Evolutionary conservation across 371 early-diverging fungal species (phyloP).

Genomic region (Rhizopus arrhizus): DNA sequence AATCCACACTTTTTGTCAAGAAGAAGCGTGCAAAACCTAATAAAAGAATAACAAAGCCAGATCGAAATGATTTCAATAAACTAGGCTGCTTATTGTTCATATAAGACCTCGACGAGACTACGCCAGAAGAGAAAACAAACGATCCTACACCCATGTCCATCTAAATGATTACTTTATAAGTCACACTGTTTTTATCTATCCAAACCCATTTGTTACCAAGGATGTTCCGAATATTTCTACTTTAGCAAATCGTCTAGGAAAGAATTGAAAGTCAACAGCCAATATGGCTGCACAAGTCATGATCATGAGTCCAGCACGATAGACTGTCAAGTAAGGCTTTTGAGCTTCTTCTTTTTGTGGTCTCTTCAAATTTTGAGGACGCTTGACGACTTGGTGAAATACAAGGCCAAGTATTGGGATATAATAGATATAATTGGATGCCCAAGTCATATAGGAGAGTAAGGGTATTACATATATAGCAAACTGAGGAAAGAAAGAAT

Average conservation of each 20-base stretch:
- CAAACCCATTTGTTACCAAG: slow-evolving; percentile 53
- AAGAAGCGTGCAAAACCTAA: slow-evolving; percentile 75
- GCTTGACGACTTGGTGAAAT: slow-evolving; percentile 8
- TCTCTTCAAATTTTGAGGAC: slow-evolving; percentile 11
- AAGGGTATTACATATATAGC: slow-evolving; percentile 39
- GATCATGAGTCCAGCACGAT: slow-evolving; percentile 79
- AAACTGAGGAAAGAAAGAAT: slow-evolving; percentile 33
- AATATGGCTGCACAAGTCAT: slow-evolving; percentile 83
- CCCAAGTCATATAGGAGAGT: slow-evolving; percentile 30
- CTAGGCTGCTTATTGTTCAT: background rate
- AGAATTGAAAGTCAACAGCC: slow-evolving; percentile 95
- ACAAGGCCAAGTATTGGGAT: slow-evolving; percentile 16
- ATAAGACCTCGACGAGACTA: slow-evolving; percentile 69
- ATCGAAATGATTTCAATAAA: slow-evolving; percentile 36
- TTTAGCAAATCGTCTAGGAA: slow-evolving; percentile 91
- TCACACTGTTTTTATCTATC: no score
- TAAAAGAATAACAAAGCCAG: slow-evolving; percentile 67
- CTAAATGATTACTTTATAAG: slow-evolving; percentile 33
- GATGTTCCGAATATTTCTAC: slow-evolving; percentile 92
- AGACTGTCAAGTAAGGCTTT: slow-evolving; percentile 65
- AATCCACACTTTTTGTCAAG: slow-evolving; percentile 80
- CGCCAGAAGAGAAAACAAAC: slow-evolving; percentile 81
- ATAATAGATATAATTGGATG: slow-evolving; percentile 36
- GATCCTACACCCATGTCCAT: slow-evolving; percentile 90
- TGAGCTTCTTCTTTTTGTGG: slow-evolving; percentile 2